Conservation (phyloP, 1,284 basidiomycete genomes). For the Microbotryomycetes sp. region DNA sequence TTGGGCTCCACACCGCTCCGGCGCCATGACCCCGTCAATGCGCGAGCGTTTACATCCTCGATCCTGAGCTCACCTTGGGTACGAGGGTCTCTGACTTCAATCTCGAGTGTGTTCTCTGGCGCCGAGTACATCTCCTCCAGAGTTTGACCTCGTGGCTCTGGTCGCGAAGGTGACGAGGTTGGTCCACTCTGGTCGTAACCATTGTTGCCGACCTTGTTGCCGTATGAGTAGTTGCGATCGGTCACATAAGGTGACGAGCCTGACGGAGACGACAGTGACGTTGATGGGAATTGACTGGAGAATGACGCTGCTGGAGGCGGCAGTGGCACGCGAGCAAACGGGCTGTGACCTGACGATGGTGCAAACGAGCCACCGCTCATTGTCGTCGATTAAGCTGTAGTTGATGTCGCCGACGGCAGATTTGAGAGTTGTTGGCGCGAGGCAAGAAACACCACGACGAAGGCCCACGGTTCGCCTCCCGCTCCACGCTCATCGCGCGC, state of each 20-base stretch:
- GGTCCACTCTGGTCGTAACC: background rate
- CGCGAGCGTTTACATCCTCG: background rate
- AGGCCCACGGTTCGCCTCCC: no score
- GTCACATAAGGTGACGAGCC: slow-evolving; percentile 29
- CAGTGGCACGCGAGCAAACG: slow-evolving; percentile 23
- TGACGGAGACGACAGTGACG: slow-evolving; percentile 12
- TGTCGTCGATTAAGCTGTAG: no score
- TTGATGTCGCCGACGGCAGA: no score
- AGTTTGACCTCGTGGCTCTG: slow-evolving; percentile 24
- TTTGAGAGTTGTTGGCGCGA: no score
- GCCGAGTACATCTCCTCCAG: slow-evolving; percentile 37
- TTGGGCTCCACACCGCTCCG: slow-evolving; percentile 2
- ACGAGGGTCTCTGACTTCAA: slow-evolving; percentile 93
- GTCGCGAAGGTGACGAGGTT: slow-evolving; percentile 4
- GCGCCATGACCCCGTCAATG: background rate
- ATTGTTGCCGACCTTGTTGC: slow-evolving; percentile 1
- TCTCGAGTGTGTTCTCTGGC: slow-evolving; percentile 90
- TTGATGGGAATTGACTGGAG: slow-evolving; percentile 10
- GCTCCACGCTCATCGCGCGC: no score
- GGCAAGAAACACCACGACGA: no score
- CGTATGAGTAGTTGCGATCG: slow-evolving; percentile 9
- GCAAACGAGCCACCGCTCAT: slow-evolving; percentile 18
- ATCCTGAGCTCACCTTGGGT: slow-evolving; percentile 69
- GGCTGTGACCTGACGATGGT: slow-evolving; percentile 27
- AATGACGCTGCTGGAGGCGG: slow-evolving; percentile 4